Evolutionary conservation across 1,139 yeast genomes (phyloP).

Genomic region (Kodamaea derodonti): DNA sequence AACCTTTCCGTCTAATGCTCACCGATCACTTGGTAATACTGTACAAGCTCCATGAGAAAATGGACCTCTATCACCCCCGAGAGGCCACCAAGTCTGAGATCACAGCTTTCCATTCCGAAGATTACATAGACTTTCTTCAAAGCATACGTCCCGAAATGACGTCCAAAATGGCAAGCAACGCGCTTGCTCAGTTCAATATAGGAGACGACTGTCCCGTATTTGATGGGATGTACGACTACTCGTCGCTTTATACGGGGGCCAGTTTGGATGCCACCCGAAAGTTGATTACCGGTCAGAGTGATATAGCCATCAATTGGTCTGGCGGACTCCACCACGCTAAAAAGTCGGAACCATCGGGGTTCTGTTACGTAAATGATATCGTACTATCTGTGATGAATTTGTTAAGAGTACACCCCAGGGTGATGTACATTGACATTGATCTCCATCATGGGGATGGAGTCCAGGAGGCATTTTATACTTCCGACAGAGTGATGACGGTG

Average conservation of each 20-base stretch:
- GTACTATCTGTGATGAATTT: constrained; percentile 82
- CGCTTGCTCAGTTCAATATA: constrained; percentile 76
- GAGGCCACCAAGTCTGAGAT: constrained; percentile 80
- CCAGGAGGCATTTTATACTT: constrained; percentile 92
- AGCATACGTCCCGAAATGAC: constrained; percentile 80
- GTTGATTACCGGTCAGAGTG: constrained; percentile 79
- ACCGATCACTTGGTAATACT: constrained; percentile 89
- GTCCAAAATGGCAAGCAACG: constrained; percentile 50
- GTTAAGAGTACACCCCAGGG: constrained; percentile 83
- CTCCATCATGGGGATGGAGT: constrained; percentile 98
- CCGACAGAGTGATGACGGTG: constrained; percentile 93
- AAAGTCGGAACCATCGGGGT: constrained; percentile 90
- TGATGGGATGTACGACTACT: constrained; percentile 89
- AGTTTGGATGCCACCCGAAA: constrained; percentile 89
- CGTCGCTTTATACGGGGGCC: constrained; percentile 86
- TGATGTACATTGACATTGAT: constrained; percentile 90
- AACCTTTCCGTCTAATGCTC: constrained; percentile 90
- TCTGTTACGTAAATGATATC: constrained; percentile 92
- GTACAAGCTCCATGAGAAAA: constrained; percentile 79
- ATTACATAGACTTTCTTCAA: constrained; percentile 77
- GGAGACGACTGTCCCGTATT: constrained; percentile 98
- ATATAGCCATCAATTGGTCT: constrained; percentile 95
- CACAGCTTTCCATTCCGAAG: constrained; percentile 78
- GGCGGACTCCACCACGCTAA: constrained; percentile 98
- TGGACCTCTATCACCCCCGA: constrained; percentile 86